Conservation (phyloP, 129 eudicot species). For the Arctium lappa region DNA sequence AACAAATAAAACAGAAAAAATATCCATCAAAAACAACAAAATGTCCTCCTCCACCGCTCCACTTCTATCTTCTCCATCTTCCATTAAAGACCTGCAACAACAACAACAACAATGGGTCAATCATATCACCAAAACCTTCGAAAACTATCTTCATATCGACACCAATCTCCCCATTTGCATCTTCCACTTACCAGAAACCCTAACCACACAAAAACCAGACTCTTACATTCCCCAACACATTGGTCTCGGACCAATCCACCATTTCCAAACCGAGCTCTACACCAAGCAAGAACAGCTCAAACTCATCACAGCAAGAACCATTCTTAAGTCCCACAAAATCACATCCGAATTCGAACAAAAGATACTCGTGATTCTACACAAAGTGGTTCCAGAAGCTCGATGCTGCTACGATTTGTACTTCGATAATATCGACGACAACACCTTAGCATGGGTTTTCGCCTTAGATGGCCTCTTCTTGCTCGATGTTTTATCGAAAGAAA, state of each 20-base stretch:
- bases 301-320: slow-evolving; percentile 14
- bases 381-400: slow-evolving; percentile 17
- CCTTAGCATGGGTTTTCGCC: slow-evolving; percentile 27
- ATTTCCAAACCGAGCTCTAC: slow-evolving; percentile 17
- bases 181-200: slow-evolving; percentile 22
- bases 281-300: slow-evolving; percentile 22
- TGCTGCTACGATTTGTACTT: slow-evolving; percentile 26
- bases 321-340: slow-evolving; percentile 2
- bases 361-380: not conserved
- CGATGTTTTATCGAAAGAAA: not conserved
- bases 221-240: slow-evolving; percentile 26
- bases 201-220: slow-evolving; percentile 13
- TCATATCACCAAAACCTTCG: not conserved
- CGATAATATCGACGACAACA: slow-evolving; percentile 18
- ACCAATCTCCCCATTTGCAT: slow-evolving; percentile 15
- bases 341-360: not conserved
- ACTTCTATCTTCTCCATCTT: not conserved
- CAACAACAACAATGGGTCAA: not conserved
- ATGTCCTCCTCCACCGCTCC: not conserved
- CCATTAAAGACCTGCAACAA: not conserved
- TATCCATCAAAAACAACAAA: not conserved
- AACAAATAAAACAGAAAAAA: not conserved
- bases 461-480: slow-evolving; percentile 33
- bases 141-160: slow-evolving; percentile 2
- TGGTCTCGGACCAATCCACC: slow-evolving; percentile 30